phyloP scores from a whole-genome alignment of 2,329 filamentous ascomycete species.

The Colletotrichum tropicale region DNA sequence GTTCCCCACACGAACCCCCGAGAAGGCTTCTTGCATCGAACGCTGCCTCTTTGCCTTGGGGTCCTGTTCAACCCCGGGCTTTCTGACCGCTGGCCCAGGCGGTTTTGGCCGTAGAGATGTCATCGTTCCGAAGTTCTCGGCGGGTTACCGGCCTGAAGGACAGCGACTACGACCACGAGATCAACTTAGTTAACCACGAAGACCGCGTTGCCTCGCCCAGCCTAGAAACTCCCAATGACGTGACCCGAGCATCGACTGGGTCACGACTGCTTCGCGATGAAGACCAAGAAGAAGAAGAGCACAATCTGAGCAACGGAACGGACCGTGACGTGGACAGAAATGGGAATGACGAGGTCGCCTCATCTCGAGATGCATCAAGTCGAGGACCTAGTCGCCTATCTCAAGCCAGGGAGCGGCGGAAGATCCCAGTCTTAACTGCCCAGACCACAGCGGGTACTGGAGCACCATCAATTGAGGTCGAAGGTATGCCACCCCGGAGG shows the following conservation, averaged over 20 bases:
- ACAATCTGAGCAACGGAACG: neutral
- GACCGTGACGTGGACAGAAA: neutral
- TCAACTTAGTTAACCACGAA: conserved; percentile 67
- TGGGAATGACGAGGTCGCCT: neutral
- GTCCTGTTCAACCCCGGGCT: neutral
- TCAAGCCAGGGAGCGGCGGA: neutral
- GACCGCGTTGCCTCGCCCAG: conserved; percentile 19
- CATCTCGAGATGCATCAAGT: neutral
- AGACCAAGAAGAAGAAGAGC: neutral
- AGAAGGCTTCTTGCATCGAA: neutral
- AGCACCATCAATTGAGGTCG: conserved; percentile 20
- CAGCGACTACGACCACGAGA: conserved; percentile 73
- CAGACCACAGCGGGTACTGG: neutral
- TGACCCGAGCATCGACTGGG: conserved; percentile 1
- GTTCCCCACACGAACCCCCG: conserved; percentile 22
- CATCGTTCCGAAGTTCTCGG: conserved; percentile 51
- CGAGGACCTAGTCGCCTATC: neutral
- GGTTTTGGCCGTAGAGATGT: conserved; percentile 34
- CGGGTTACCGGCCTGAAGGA: conserved; percentile 61
- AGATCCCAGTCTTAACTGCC: neutral
- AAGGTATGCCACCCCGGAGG: neutral
- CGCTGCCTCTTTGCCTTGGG: neutral
- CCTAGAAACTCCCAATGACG: neutral
- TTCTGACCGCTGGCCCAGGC: neutral
- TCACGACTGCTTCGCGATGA: conserved; percentile 13